Conservation (phyloP, 768 basidiomycete species). For the Pleurotus citrinopileatus region DNA sequence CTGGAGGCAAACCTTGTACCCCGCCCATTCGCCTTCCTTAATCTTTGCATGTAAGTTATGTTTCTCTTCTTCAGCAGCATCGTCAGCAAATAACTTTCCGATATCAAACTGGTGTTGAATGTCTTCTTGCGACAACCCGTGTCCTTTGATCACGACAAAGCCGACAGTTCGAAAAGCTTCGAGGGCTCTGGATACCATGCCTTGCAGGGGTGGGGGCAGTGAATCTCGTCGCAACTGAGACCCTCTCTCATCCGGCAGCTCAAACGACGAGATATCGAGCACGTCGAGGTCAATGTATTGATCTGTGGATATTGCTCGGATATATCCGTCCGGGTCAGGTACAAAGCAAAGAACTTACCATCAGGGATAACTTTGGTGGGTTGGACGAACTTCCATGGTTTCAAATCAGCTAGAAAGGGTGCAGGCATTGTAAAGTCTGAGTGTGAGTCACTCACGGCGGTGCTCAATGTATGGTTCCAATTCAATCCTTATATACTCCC, state of each 20-base stretch:
- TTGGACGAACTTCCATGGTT: neutral
- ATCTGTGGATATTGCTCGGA: neutral
- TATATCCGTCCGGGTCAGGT: neutral
- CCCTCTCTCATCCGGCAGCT: slow-evolving; percentile 8
- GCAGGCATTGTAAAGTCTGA: neutral
- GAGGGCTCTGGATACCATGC: slow-evolving; percentile 11
- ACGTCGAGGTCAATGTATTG: slow-evolving; percentile 14
- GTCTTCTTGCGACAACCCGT: slow-evolving; percentile 14
- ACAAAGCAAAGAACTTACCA: neutral
- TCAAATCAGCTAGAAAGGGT: neutral
- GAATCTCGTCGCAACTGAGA: neutral
- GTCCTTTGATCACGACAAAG: slow-evolving; percentile 16
- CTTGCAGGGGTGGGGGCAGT: neutral
- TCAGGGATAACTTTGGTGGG: neutral
- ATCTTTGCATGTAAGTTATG: slow-evolving; percentile 13
- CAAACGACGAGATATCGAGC: slow-evolving; percentile 14
- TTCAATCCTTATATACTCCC: no score
- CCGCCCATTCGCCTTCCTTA: slow-evolving; percentile 15
- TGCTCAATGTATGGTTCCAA: no score
- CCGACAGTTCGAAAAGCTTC: slow-evolving; percentile 13
- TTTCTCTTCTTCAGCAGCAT: slow-evolving; percentile 14
- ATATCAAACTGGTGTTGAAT: slow-evolving; percentile 15
- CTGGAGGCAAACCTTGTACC: slow-evolving; percentile 13
- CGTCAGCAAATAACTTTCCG: slow-evolving; percentile 12
- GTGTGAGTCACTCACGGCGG: no score